Evolutionary conservation across 2,329 filamentous ascomycete species (phyloP).

Genomic region (Fusarium palustre): DNA sequence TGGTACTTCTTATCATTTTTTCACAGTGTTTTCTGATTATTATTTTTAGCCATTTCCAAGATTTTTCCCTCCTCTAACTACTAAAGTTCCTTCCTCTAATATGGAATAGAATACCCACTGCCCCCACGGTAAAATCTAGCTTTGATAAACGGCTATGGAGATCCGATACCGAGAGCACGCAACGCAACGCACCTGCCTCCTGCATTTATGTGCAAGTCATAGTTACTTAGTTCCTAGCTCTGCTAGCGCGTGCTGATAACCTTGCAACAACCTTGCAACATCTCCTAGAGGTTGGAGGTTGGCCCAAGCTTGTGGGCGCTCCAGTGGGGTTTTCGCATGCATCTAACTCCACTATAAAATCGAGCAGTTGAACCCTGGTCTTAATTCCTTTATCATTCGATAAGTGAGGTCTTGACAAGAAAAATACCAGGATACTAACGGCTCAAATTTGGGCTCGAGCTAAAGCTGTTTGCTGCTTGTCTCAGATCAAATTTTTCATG

Average conservation of each 20-base stretch:
- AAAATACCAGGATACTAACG: conserved; percentile 25
- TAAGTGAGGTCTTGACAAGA: conserved; percentile 24
- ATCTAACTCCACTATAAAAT: conserved; percentile 21
- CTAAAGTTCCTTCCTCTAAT: neutral
- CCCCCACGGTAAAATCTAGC: conserved; percentile 22
- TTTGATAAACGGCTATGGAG: conserved; percentile 26
- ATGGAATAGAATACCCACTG: conserved; percentile 2
- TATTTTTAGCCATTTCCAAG: neutral
- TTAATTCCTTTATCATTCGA: conserved; percentile 37
- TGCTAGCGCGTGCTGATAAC: conserved; percentile 13
- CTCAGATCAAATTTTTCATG: conserved; percentile 28
- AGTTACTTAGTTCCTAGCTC: conserved; percentile 23
- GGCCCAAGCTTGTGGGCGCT: conserved; percentile 26
- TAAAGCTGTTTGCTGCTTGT: conserved; percentile 11
- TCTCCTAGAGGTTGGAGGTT: conserved; percentile 26
- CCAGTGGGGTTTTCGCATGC: conserved; percentile 25
- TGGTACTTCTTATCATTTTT: neutral
- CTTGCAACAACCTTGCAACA: conserved; percentile 18
- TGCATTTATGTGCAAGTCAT: conserved; percentile 37
- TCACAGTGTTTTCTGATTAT: neutral
- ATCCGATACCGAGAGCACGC: conserved; percentile 31
- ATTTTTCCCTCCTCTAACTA: conserved; percentile 1
- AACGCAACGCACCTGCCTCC: conserved; percentile 30
- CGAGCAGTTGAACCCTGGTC: conserved; percentile 14
- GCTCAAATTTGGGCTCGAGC: conserved; percentile 40